These are phyloP conservation scores for Ceratocystis alfenasii DNA, from an alignment of 2,329 filamentous ascomycete species.

Conservation along the genomic window DNA sequence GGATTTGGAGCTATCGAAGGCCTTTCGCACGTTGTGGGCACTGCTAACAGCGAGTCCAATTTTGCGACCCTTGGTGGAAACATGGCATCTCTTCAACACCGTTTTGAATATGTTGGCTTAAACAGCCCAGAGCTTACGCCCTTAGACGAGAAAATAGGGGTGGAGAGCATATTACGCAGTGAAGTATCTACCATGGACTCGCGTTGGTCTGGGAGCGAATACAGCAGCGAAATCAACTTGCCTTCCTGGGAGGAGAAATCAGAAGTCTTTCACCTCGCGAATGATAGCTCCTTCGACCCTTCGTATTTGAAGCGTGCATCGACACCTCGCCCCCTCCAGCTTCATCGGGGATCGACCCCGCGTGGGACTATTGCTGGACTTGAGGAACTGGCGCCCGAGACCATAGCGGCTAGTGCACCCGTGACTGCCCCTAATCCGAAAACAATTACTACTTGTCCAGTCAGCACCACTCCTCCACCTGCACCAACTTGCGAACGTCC, in stretches of 20 bases:
- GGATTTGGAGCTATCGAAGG: slow-evolving; percentile 37
- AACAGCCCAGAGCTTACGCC: neutral
- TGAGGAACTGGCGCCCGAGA: neutral
- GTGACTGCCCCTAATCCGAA: neutral
- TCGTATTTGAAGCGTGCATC: slow-evolving; percentile 19
- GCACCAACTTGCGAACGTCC: slow-evolving; percentile 20
- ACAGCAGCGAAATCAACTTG: slow-evolving; percentile 17
- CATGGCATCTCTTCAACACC: slow-evolving; percentile 3
- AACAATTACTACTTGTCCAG: slow-evolving; percentile 7
- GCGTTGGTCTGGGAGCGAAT: slow-evolving; percentile 12
- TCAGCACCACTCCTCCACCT: slow-evolving; percentile 12
- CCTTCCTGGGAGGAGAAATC: slow-evolving; percentile 24
- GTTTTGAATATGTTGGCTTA: neutral
- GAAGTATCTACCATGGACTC: neutral
- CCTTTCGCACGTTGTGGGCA: slow-evolving; percentile 24
- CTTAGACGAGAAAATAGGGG: neutral
- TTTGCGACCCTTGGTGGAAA: neutral
- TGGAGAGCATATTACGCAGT: neutral
- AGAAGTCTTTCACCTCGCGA: slow-evolving; percentile 20
- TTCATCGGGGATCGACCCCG: slow-evolving; percentile 7
- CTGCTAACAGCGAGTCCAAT: neutral
- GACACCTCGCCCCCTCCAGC: slow-evolving; percentile 14
- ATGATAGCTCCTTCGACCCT: neutral
- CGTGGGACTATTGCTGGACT: neutral
- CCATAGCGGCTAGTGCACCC: neutral